Base-by-base conservation (phyloP, 129 eudicot species). In the Kitagawia praeruptora region DNA sequence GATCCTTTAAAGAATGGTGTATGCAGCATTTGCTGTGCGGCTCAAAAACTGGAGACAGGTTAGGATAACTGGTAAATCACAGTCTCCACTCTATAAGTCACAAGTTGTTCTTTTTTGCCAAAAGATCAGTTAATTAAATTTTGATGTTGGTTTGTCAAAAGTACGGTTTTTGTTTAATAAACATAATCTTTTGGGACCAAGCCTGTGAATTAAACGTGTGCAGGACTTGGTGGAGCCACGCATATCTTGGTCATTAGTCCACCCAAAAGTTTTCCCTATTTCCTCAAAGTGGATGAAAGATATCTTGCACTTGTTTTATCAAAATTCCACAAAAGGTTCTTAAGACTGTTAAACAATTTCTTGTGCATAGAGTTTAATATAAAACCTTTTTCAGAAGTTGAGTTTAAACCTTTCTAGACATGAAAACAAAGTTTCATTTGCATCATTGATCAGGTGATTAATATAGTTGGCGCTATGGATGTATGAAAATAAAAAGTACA, bases 21-120 rank as follows among this genome's bases (percentile, higher is more conserved):
- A 10, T 92, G 99, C 87, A 92, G 96, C 84, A 95, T 91, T 95
- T 90, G 76, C 85, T 95, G 18, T 92, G 95, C 25, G 86, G 92
- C 81, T 87, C 98, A 42, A 92, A 95, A 83, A 96, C 96, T 45
- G 99, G 99, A 47, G 99, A 92, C 90, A 92, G 70, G 87, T 92
- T 79, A 79, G 90, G 78, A 89, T 95, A 69, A 81, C 99, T 69
- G 97, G 99, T 92, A 85, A 8, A 79, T 27, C 14, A 54, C 63
- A 54, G 10, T 54, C 11, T 54, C 63, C 11, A 4, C 63, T 21
- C n/a, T 54, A 16, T 6, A 19, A 53, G 63, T 54, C 63, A 7
- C 21, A 6, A 53, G 61, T 53, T 53, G 25, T 53, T 53, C 23
- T 49, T 49, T 49, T 49, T 53, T 19, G 61, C 61, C 61, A 18